Evolutionary conservation across 371 early-diverging fungal species (phyloP).

Genomic region (Mucor indicus): DNA sequence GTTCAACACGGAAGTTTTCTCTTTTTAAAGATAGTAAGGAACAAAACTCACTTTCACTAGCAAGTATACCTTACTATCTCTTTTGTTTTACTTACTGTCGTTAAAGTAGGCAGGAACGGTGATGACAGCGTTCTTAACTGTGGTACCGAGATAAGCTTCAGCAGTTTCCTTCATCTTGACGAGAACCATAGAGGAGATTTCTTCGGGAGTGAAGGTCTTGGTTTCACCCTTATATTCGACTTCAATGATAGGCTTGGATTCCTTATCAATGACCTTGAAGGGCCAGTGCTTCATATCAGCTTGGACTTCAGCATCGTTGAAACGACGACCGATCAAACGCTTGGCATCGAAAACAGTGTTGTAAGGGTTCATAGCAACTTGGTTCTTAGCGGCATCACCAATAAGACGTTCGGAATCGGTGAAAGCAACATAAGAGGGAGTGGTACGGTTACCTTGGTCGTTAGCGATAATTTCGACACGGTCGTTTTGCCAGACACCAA

Average conservation of each 20-base stretch:
- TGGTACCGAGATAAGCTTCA: constrained; percentile 80
- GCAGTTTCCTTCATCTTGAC: constrained; percentile 91
- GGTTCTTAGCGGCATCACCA: constrained; percentile 90
- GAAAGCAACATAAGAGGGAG: constrained; percentile 92
- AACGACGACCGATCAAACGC: constrained; percentile 96
- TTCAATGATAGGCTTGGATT: constrained; percentile 76
- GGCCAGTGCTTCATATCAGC: constrained; percentile 91
- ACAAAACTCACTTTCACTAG: too few species aligned
- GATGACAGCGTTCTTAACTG: constrained; percentile 88
- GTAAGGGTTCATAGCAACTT: constrained; percentile 79
- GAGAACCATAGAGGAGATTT: constrained; percentile 92
- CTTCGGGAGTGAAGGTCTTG: constrained; percentile 87
- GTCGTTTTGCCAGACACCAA: constrained; percentile 97
- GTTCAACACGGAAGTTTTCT: too few species aligned
- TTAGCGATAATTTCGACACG: constrained; percentile 97
- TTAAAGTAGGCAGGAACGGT: constrained; percentile 93
- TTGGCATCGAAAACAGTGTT: constrained; percentile 96
- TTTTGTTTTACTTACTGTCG: constrained; percentile 39
- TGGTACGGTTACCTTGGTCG: constrained; percentile 94
- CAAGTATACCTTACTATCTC: too few species aligned
- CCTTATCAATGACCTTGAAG: constrained; percentile 77
- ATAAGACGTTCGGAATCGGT: constrained; percentile 82
- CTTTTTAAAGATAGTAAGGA: too few species aligned
- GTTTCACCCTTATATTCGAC: constrained; percentile 79
- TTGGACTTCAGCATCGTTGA: constrained; percentile 84